Percentiles rank a stretch among this genome's conserved stretches.
Evolutionary conservation across 73 alveolate genomes (phyloP).

Genomic region (Chromera velia): DNA sequence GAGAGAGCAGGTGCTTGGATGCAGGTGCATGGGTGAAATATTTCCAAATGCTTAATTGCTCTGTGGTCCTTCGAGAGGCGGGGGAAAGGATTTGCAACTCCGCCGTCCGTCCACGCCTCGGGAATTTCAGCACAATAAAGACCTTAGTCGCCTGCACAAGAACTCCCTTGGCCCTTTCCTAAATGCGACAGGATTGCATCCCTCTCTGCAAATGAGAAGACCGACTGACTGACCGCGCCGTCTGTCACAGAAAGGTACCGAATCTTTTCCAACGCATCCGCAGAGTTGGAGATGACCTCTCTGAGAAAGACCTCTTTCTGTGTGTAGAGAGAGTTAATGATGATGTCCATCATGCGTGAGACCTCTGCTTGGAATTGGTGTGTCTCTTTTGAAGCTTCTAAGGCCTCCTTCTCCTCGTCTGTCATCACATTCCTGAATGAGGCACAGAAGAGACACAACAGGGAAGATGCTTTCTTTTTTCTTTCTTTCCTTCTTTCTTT

Average conservation of each 20-base stretch:
- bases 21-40: not conserved
- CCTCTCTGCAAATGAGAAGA: not conserved
- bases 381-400: conserved; percentile 54
- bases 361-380: conserved; percentile 88
- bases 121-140: conserved; percentile 84
- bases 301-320: conserved; percentile 93
- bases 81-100: conserved; percentile 42
- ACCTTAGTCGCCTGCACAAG: conserved; percentile 92
- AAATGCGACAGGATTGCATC: not conserved
- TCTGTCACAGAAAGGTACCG: conserved; percentile 81
- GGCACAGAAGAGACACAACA: too few species aligned
- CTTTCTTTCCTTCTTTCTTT: too few species aligned
- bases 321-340: conserved; percentile 93
- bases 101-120: conserved; percentile 74
- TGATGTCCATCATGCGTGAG: conserved; percentile 81
- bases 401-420: conserved; percentile 10
- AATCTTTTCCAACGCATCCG: conserved; percentile 96
- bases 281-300: conserved; percentile 94
- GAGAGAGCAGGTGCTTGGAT: conserved; percentile 21
- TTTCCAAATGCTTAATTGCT: not conserved
- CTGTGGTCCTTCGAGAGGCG: not conserved
- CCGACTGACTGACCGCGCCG: conserved; percentile 49
- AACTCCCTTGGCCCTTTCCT: conserved; percentile 86
- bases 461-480: too few species aligned
- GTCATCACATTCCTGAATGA: too few species aligned